These are phyloP conservation scores for Chalciporus pseudorubinellus DNA, from an alignment of 768 basidiomycete species.

Conservation along the genomic window DNA sequence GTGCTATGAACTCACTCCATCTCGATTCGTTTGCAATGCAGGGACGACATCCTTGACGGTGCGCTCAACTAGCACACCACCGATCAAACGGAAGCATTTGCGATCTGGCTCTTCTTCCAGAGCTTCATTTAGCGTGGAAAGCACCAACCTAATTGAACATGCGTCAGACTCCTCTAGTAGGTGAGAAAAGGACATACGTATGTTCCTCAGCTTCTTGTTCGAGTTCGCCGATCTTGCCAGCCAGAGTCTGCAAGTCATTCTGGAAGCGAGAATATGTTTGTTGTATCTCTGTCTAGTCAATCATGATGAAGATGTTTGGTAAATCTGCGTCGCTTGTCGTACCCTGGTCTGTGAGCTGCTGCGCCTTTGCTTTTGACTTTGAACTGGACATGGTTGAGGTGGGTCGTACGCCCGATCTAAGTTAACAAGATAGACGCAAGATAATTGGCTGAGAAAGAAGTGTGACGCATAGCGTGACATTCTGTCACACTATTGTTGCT, in stretches of 20 bases:
- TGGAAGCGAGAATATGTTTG: slow-evolving; percentile 78
- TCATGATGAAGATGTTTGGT: slow-evolving; percentile 36
- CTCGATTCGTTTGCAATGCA: slow-evolving; percentile 81
- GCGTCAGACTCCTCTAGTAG: neutral
- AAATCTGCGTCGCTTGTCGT: slow-evolving; percentile 18
- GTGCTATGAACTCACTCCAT: slow-evolving; percentile 59
- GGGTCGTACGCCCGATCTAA: neutral
- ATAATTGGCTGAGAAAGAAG: slow-evolving; percentile 26
- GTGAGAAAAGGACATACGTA: slow-evolving; percentile 50
- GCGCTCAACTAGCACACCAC: slow-evolving; percentile 92
- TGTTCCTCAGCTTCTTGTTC: slow-evolving; percentile 97
- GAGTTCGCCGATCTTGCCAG: slow-evolving; percentile 92
- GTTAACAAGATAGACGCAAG: slow-evolving; percentile 14
- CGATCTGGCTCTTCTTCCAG: slow-evolving; percentile 81
- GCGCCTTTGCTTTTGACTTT: slow-evolving; percentile 59
- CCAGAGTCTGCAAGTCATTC: slow-evolving; percentile 87
- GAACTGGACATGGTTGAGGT: slow-evolving; percentile 43
- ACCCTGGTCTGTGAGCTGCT: slow-evolving; percentile 73
- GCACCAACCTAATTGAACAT: slow-evolving; percentile 63
- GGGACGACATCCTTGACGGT: slow-evolving; percentile 96
- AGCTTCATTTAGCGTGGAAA: slow-evolving; percentile 82
- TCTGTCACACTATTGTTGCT: slow-evolving; percentile 26
- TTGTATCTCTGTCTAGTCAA: slow-evolving; percentile 73
- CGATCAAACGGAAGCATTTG: slow-evolving; percentile 95
- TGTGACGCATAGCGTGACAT: slow-evolving; percentile 27